These are phyloP conservation scores for Fusarium xylarioides DNA, from an alignment of 2,329 filamentous ascomycete genomes.

Conservation along the genomic window DNA sequence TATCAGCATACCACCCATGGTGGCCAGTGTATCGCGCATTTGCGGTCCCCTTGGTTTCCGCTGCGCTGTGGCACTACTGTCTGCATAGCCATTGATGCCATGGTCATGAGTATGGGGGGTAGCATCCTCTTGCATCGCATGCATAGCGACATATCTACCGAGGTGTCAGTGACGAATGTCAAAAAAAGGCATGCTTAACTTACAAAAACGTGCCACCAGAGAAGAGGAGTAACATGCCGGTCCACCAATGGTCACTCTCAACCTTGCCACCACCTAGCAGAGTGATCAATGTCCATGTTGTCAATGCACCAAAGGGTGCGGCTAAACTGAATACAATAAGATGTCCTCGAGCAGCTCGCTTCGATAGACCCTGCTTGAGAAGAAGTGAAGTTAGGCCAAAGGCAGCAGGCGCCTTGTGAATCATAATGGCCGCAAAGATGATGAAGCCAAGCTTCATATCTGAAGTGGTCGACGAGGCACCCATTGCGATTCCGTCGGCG, in stretches of 20 bases:
- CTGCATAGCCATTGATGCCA: slow-evolving; percentile 63
- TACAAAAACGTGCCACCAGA: slow-evolving; percentile 95
- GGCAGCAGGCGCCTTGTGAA: slow-evolving; percentile 95
- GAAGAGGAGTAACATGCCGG: slow-evolving; percentile 92
- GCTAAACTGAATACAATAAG: slow-evolving; percentile 91
- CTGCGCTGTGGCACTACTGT: slow-evolving; percentile 55
- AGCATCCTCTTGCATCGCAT: slow-evolving; percentile 88
- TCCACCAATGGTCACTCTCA: slow-evolving; percentile 81
- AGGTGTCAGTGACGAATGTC: slow-evolving; percentile 23
- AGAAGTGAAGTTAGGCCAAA: slow-evolving; percentile 93
- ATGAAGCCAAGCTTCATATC: slow-evolving; percentile 84
- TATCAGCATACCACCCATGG: slow-evolving; percentile 79
- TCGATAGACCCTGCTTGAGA: slow-evolving; percentile 89
- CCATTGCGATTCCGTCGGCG: slow-evolving; percentile 94
- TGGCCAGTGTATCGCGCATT: slow-evolving; percentile 75
- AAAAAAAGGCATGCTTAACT: slow-evolving; percentile 48
- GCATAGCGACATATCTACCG: slow-evolving; percentile 92
- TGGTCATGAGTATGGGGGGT: slow-evolving; percentile 59
- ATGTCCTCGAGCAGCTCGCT: slow-evolving; percentile 83
- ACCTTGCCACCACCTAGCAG: slow-evolving; percentile 71
- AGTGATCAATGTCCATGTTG: slow-evolving; percentile 83
- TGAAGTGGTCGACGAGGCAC: slow-evolving; percentile 81
- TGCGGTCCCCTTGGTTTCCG: slow-evolving; percentile 65
- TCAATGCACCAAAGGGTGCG: slow-evolving; percentile 84
- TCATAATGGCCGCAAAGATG: slow-evolving; percentile 95